Evolutionary conservation across 73 alveolate species (phyloP).

Genomic region (Blepharisma stoltei): DNA sequence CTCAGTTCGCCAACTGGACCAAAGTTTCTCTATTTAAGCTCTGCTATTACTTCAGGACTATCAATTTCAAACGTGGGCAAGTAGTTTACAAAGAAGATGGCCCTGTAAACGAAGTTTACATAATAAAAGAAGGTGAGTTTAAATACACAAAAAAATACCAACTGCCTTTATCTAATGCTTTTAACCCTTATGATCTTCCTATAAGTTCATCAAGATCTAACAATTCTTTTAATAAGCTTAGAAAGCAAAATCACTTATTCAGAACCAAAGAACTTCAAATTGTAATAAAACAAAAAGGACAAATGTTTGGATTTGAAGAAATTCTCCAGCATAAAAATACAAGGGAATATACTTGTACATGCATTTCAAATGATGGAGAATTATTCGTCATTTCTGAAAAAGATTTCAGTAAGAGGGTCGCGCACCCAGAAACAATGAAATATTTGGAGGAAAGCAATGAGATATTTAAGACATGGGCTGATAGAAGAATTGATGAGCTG

Average conservation of each 20-base stretch:
- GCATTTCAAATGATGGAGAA: conserved; percentile 8
- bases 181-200: too few species aligned
- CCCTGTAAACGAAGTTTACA: background rate
- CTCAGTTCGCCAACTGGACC: background rate
- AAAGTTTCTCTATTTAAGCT: background rate
- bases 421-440: conserved; percentile 15
- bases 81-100: conserved; percentile 15
- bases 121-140: conserved; percentile 28
- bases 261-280: background rate
- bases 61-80: background rate
- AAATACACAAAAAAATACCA: background rate
- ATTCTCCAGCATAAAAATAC: background rate
- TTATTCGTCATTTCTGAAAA: conserved; percentile 8
- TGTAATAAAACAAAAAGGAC: conserved; percentile 4
- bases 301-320: conserved; percentile 24
- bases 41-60: background rate
- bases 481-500: background rate
- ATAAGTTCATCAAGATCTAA: too few species aligned
- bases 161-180: background rate
- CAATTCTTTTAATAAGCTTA: too few species aligned
- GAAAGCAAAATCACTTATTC: background rate
- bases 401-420: background rate
- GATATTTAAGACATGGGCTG: background rate
- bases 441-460: background rate
- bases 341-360: conserved; percentile 6